Evolutionary conservation across 2,329 filamentous ascomycete species (phyloP).

Genomic region (Paracoccidioides brasiliensis): DNA sequence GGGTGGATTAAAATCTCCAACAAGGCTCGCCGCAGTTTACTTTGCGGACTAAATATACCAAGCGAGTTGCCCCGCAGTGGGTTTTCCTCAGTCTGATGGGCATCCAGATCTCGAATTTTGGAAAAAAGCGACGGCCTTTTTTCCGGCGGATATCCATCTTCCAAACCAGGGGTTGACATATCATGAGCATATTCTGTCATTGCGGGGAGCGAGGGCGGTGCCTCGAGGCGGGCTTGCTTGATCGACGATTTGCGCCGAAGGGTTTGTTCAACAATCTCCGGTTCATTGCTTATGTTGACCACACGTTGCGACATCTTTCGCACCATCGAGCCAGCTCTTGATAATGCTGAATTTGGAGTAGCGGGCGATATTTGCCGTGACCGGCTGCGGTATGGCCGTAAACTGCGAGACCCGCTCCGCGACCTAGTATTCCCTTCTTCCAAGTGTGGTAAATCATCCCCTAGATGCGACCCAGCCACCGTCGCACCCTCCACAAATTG

Average conservation of each 20-base stretch:
- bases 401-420: slow-evolving; percentile 41
- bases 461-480: slow-evolving; percentile 37
- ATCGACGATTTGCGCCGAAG: slow-evolving; percentile 47
- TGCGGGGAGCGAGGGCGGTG: slow-evolving; percentile 38
- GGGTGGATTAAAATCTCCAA: slow-evolving; percentile 80
- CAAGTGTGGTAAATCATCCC: slow-evolving; percentile 47
- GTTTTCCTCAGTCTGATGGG: slow-evolving; percentile 44
- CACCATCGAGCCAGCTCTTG: slow-evolving; percentile 61
- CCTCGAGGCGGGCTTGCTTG: slow-evolving; percentile 37
- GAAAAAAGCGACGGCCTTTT: slow-evolving; percentile 21
- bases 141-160: slow-evolving; percentile 24
- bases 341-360: slow-evolving; percentile 45
- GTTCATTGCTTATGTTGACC: slow-evolving; percentile 91
- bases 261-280: slow-evolving; percentile 64
- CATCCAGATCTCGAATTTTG: slow-evolving; percentile 6
- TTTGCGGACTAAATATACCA: slow-evolving; percentile 71
- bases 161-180: slow-evolving; percentile 23
- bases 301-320: slow-evolving; percentile 90
- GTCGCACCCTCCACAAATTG: slow-evolving; percentile 34
- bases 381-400: slow-evolving; percentile 9
- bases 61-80: slow-evolving; percentile 77
- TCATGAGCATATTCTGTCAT: slow-evolving; percentile 35
- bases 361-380: slow-evolving; percentile 50
- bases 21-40: slow-evolving; percentile 56
- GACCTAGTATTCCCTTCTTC: slow-evolving; percentile 46